These are phyloP conservation scores for Quercus robur DNA, from an alignment of 306 rosid species.

Conservation along the genomic window DNA sequence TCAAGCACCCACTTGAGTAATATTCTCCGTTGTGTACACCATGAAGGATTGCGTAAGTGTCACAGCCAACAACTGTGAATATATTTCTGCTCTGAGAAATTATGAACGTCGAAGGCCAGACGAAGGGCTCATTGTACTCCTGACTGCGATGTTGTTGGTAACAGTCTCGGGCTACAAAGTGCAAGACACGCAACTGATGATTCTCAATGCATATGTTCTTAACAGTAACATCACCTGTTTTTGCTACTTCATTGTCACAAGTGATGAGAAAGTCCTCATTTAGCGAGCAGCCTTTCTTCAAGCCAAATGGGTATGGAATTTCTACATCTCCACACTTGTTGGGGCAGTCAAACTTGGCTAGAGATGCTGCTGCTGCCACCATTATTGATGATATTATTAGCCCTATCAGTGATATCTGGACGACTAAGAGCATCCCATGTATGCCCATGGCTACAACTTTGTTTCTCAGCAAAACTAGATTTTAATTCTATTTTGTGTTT, in stretches of 20 bases:
- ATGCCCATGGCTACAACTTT: not conserved
- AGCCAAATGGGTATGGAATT: slow-evolving; percentile 56
- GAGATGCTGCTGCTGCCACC: not conserved
- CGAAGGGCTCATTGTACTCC: fast-evolving
- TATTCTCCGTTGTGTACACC: not conserved
- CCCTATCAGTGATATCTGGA: not conserved
- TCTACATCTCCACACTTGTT: slow-evolving; percentile 25
- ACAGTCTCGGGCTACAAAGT: not conserved
- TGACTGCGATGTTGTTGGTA: not conserved
- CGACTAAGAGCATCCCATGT: not conserved
- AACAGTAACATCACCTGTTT: not conserved
- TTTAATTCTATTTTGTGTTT: not conserved
- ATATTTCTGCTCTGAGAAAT: slow-evolving; percentile 17
- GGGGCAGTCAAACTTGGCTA: slow-evolving; percentile 17
- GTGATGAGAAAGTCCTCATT: not conserved
- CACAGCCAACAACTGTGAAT: slow-evolving; percentile 23
- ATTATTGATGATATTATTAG: not conserved
- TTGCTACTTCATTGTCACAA: slow-evolving; percentile 1
- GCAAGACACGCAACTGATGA: not conserved
- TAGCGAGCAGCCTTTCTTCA: not conserved
- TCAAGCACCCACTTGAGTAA: slow-evolving; percentile 4
- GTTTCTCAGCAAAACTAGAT: not conserved
- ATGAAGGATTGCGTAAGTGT: slow-evolving; percentile 12
- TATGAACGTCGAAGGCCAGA: not conserved
- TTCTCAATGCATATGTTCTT: slow-evolving; percentile 10